Conservation (phyloP, 2,329 filamentous ascomycete genomes). For the Epichloe sibirici region DNA sequence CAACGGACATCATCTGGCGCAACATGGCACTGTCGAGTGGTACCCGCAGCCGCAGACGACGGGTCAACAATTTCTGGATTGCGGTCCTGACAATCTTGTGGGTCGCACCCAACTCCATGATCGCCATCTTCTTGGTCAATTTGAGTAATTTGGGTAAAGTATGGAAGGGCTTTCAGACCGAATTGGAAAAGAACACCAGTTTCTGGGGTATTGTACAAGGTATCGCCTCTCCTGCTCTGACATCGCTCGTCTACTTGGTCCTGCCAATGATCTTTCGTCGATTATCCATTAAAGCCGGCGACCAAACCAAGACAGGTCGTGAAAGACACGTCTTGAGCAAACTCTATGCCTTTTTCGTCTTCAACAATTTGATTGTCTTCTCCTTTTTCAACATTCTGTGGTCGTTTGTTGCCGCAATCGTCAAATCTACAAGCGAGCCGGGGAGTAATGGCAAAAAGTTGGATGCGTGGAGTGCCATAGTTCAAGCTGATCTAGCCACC, state of each 20-base stretch:
- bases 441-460: slow-evolving; percentile 27
- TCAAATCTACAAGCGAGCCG: slow-evolving; percentile 37
- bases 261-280: slow-evolving; percentile 86
- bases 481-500: slow-evolving; percentile 47
- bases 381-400: slow-evolving; percentile 81
- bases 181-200: slow-evolving; percentile 47
- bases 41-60: slow-evolving; percentile 56
- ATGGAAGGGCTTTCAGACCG: slow-evolving; percentile 61
- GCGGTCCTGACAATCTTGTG: slow-evolving; percentile 68
- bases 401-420: slow-evolving; percentile 55
- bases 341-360: slow-evolving; percentile 89
- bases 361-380: slow-evolving; percentile 94
- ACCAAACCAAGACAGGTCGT: slow-evolving; percentile 81
- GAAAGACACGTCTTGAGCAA: slow-evolving; percentile 86
- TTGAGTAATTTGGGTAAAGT: slow-evolving; percentile 66
- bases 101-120: slow-evolving; percentile 86
- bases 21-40: slow-evolving; percentile 66
- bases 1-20: slow-evolving; percentile 91
- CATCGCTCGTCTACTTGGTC: slow-evolving; percentile 74
- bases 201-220: slow-evolving; percentile 86
- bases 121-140: slow-evolving; percentile 86
- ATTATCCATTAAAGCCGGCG: slow-evolving; percentile 70
- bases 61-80: slow-evolving; percentile 79
- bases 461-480: slow-evolving; percentile 57
- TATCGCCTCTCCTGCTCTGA: slow-evolving; percentile 78